Percentiles rank a stretch among this genome's conserved stretches.
phyloP scores from a whole-genome alignment of 140 eudicot genomes.

The Senecio squalidus region DNA sequence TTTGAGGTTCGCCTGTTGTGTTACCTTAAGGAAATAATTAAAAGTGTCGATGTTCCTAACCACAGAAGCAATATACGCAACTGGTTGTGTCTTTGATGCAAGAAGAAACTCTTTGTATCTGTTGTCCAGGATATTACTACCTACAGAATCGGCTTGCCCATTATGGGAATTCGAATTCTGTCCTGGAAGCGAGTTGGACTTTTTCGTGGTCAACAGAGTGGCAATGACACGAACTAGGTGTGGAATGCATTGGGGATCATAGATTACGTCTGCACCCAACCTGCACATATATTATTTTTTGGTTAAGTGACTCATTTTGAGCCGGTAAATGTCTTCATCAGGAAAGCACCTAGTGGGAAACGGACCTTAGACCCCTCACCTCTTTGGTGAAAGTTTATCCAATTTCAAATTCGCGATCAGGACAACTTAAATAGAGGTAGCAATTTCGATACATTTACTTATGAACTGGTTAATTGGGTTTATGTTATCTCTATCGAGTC shows the following conservation, averaged over 20 bases:
- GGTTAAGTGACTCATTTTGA: too few species aligned
- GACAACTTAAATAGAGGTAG: too few species aligned
- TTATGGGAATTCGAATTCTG: conserved; percentile 1
- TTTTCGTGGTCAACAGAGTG: conserved; percentile 42
- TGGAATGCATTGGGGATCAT: conserved; percentile 79
- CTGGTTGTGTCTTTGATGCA: conserved; percentile 31
- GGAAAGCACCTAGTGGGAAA: too few species aligned
- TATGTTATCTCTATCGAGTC: too few species aligned
- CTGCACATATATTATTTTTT: conserved; percentile 34
- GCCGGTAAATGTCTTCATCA: too few species aligned
- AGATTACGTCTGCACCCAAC: conserved; percentile 90
- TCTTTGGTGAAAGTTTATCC: too few species aligned
- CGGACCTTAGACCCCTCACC: too few species aligned
- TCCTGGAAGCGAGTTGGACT: conserved; percentile 9
- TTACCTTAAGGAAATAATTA: conserved; percentile 45
- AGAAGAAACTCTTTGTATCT: conserved; percentile 15
- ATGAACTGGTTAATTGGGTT: too few species aligned
- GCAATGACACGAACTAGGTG: conserved; percentile 66
- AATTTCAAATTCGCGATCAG: too few species aligned
- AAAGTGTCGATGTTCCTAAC: conserved; percentile 68
- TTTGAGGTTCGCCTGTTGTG: conserved; percentile 45
- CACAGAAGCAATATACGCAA: conserved; percentile 85
- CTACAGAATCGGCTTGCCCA: not conserved
- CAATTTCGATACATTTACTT: too few species aligned
- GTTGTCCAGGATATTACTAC: not conserved